Base-by-base conservation (phyloP, 2,329 filamentous ascomycete species). In the Pseudogymnoascus sp. region DNA sequence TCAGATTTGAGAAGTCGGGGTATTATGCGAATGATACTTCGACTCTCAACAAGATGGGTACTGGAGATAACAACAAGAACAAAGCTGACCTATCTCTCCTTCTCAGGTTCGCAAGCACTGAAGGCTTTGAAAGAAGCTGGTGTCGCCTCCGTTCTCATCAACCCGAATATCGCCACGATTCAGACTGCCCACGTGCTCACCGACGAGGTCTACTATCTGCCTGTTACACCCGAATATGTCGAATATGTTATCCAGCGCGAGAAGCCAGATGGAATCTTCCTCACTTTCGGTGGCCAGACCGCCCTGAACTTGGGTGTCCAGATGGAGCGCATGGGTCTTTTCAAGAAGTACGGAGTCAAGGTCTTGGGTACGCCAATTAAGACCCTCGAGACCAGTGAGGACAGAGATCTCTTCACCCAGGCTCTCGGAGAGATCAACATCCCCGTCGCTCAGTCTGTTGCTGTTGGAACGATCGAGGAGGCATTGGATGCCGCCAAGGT, bases 111-210 rank as follows among this genome's bases (percentile, higher is more conserved):
- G 5, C 95, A 97, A 81, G 95, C 95, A 62, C 83, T 99, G 67
- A 97, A 97, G 80, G 95, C 95, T 40, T 83, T 99, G 66, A 97
- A 96, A 79, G 93, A 97, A 79, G 93, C 93, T 67, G 91, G 91
- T 66, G 90, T 97, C 65, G 79, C 88, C 69, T 96, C 93, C 8
- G 90, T 97, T 63, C 86, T 97, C 68, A 93, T 97, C 76, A 97
- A 97, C 79, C 93, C 93, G 72, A 97, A 97, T 77, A 97, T 97
- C 75, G 93, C 93, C 65, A 97, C 95, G 64, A 97, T 97, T 73
- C 93, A 97, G 80, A 97, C 93, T 71, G 92, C 96, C 76, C 93
- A 97, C 82, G 88, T 89, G 72, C 89, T 97, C 74, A 92, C 92
- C 73, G 93, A 97, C 75, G 93, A 97, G 80, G 90, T 97, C 73